Base-by-base conservation (phyloP, 768 basidiomycete species). In the Mycena alexandri region DNA sequence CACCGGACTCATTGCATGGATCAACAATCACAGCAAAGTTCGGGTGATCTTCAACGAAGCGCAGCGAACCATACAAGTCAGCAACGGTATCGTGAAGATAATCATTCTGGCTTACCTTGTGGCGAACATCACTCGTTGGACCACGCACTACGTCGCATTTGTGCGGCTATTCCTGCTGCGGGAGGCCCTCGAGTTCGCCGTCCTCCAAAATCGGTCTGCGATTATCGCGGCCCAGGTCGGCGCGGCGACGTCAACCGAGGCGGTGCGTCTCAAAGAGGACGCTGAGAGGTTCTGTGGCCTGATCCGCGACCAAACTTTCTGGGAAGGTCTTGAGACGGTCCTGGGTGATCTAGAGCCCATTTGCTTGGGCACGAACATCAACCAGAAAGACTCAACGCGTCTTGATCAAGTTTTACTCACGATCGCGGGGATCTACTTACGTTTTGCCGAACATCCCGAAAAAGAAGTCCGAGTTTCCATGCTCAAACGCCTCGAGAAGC, bases 91-190 rank as follows among this genome's bases (percentile, higher is more conserved):
- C n/a, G n/a, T n/a, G n/a, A n/a, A n/a, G n/a, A n/a, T n/a, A n/a
- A n/a, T n/a, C n/a, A n/a, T 50, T 50, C 48, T 50, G 10, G 55
- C 63, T 9, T 69, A 69, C 25, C 38, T 72, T 1, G 52, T 69
- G 0, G 68, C 71, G 1, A 72, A 70, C 47, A 54, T 72, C 17
- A 72, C 71, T 0, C 68, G 71, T 2, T 72, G 68, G 71, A 72
- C 68, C 0, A 67, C 70, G 1, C 70, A 71, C 34, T 63, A 24
- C 25, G 34, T 63, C 25, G 67, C 70, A 1, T 71, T 68, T 29
- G 25, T 53, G 17, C 61, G 69, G 17, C 55, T 71, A 2, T n/a
- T 57, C 25, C 12, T 36, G 1, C 41, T 69, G 24, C n/a, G 58
- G 25, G 36, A 43, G 17, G 14, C 63, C 0, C 55, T 71, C 12